Base-by-base conservation (phyloP, 495 filamentous ascomycete species). In the Aspergillus steynii region DNA sequence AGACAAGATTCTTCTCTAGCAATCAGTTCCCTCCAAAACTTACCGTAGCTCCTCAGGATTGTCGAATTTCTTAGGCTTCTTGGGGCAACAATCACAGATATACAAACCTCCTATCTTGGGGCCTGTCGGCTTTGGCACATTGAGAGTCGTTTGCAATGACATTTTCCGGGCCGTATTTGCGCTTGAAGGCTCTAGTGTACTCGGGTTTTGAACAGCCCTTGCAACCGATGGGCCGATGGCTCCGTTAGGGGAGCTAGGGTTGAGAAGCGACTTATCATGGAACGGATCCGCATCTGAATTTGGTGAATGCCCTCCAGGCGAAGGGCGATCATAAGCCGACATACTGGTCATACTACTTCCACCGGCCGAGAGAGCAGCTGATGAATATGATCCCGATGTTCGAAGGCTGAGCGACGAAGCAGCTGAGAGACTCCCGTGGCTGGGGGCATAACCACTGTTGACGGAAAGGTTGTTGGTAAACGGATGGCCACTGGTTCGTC, bases 41-140 rank as follows among this genome's bases (percentile, higher is more conserved):
- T 85, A 97, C 95, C 86, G 88, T 52, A 98, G 80, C 59, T 97
- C 93, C 50, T 93, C 88, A 63, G 85, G 77, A 5, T 83, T 92
- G 60, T 98, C 92, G 68, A 99, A 99, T 67, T 97, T 97, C 71
- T 96, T 97, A 1, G 95, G 95, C 74, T 98, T 99, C 75, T 99
- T 98, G 1, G 93, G 95, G 78, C 95, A 99, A 72, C 95, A 99
- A 66, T 97, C 92, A 73, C 95, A 99, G 68, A 96, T 95, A 68
- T 83, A 92, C 3, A 88, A 53, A 31, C 79, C 78, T 31, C 74
- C 70, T 10, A 80, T 65, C 59, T 80, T 80, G 1, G 74, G 58
- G 3, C 57, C 64, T 12, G 61, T 45, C 5, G 70, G 59, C 50
- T 75, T 79, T 7, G 78, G 61, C 10, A 69, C 53, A 58, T 53